Evolutionary conservation across 1,284 basidiomycete genomes (phyloP).

Genomic region (Rhizoctonia solani): DNA sequence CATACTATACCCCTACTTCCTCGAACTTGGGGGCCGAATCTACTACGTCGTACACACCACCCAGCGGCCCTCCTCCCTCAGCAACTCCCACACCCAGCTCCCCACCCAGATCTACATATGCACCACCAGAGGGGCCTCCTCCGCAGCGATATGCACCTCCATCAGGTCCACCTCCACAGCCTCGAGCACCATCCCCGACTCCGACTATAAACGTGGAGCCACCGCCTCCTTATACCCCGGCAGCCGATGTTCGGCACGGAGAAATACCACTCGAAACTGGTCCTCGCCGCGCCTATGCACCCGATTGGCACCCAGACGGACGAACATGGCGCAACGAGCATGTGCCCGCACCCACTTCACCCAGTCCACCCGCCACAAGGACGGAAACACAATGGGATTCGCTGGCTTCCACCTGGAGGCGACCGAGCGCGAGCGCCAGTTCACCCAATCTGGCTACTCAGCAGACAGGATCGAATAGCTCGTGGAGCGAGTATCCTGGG

Average conservation of each 20-base stretch:
- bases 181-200: constrained; percentile 22
- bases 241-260: constrained; percentile 57
- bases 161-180: constrained; percentile 33
- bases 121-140: constrained; percentile 14
- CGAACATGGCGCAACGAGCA: constrained; percentile 22
- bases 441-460: not conserved
- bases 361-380: not conserved
- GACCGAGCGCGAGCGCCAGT: not conserved
- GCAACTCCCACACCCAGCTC: no score
- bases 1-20: not conserved
- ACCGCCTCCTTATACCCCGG: constrained; percentile 67
- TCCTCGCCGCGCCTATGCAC: constrained; percentile 57
- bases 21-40: no score
- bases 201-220: constrained; percentile 46
- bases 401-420: not conserved
- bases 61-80: no score
- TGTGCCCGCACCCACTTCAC: no score
- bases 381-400: not conserved
- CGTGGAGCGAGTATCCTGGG: constrained; percentile 26
- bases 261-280: constrained; percentile 65
- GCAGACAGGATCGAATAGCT: not conserved
- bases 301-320: constrained; percentile 31
- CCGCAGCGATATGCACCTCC: constrained; percentile 33
- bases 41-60: no score
- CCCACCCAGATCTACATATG: no score